Percentiles rank a stretch among this genome's conserved stretches.
These are phyloP conservation scores for Daldinia loculata DNA, from an alignment of 495 filamentous ascomycete genomes.

Conservation along the genomic window DNA sequence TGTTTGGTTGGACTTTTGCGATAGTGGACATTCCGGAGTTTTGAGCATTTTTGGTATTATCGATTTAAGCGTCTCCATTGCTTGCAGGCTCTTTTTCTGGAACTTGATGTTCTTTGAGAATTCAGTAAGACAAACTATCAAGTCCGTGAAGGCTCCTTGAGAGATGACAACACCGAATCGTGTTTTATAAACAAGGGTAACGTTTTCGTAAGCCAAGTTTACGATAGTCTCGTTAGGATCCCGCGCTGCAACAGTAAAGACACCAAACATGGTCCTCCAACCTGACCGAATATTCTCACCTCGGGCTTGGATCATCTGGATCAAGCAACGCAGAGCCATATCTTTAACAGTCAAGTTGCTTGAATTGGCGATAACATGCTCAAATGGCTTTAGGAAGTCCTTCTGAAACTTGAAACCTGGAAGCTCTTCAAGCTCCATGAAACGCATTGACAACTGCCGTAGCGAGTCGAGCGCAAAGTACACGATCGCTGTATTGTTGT, in stretches of 20 bases:
- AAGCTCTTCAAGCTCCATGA: slow-evolving; percentile 97
- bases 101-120: slow-evolving; percentile 98
- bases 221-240: slow-evolving; percentile 96
- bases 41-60: slow-evolving; percentile 93
- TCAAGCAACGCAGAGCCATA: slow-evolving; percentile 95
- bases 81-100: slow-evolving; percentile 96
- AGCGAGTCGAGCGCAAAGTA: slow-evolving; percentile 97
- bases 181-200: slow-evolving; percentile 97
- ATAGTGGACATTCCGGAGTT: slow-evolving; percentile 94
- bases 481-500: slow-evolving; percentile 92
- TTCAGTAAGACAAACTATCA: slow-evolving; percentile 94
- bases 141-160: slow-evolving; percentile 94
- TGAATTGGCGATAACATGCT: slow-evolving; percentile 95
- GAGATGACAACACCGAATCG: slow-evolving; percentile 95
- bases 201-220: slow-evolving; percentile 94
- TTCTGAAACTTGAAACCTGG: slow-evolving; percentile 99
- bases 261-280: slow-evolving; percentile 99
- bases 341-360: slow-evolving; percentile 92
- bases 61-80: slow-evolving; percentile 92
- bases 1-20: slow-evolving; percentile 56
- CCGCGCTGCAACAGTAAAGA: slow-evolving; percentile 93
- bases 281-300: slow-evolving; percentile 96
- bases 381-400: slow-evolving; percentile 97
- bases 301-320: slow-evolving; percentile 97
- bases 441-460: slow-evolving; percentile 94